These are phyloP conservation scores for Wickerhamomyces pijperi DNA, from an alignment of 805 yeast species.

Conservation along the genomic window DNA sequence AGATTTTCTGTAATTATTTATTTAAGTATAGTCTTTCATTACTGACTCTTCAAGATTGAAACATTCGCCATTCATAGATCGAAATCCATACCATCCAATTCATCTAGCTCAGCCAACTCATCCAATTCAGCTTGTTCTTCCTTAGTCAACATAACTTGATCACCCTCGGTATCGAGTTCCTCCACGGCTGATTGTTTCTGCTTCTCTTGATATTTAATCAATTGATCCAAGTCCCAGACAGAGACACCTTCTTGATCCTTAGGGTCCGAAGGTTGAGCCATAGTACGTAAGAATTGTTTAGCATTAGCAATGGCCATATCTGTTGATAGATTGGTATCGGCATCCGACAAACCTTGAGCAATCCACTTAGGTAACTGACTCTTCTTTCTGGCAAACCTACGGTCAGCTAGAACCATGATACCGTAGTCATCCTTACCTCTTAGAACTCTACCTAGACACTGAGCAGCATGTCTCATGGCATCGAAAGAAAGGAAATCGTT, in stretches of 20 bases:
- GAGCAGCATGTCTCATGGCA: slow-evolving; percentile 99
- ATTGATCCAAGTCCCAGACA: slow-evolving; percentile 77
- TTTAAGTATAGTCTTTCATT: too few relatives aligned
- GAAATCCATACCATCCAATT: neutral
- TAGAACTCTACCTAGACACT: slow-evolving; percentile 91
- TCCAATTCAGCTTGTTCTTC: slow-evolving; percentile 18
- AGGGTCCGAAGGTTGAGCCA: slow-evolving; percentile 89
- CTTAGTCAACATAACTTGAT: slow-evolving; percentile 15
- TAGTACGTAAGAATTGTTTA: slow-evolving; percentile 78
- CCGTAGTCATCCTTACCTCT: slow-evolving; percentile 99
- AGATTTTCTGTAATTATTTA: too few relatives aligned
- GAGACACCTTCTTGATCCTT: slow-evolving; percentile 90
- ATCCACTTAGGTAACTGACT: slow-evolving; percentile 95
- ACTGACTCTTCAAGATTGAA: too few relatives aligned
- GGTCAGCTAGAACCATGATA: slow-evolving; percentile 93
- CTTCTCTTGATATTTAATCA: slow-evolving; percentile 44
- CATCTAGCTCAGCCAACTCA: slow-evolving; percentile 1
- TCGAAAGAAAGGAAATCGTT: slow-evolving; percentile 94
- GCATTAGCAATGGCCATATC: slow-evolving; percentile 97
- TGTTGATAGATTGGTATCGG: slow-evolving; percentile 84
- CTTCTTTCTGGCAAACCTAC: slow-evolving; percentile 80
- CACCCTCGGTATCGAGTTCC: slow-evolving; percentile 17
- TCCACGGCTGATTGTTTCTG: slow-evolving; percentile 23
- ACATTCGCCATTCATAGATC: too few relatives aligned
- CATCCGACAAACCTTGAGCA: slow-evolving; percentile 82